Evolutionary conservation across 306 rosid genomes (phyloP).

Genomic region (Parietaria judaica): DNA sequence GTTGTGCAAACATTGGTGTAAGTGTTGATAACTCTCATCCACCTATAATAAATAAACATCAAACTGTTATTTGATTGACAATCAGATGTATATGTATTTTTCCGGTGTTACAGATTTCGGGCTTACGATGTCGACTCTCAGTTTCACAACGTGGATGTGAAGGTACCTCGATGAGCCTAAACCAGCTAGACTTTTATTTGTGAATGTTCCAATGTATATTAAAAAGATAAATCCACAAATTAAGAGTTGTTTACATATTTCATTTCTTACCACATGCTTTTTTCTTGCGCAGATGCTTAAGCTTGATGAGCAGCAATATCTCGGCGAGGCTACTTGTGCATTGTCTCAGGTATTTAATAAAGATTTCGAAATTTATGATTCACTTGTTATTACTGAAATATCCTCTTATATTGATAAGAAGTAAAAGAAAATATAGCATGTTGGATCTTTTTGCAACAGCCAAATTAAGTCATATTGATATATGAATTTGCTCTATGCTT

Average conservation of each 20-base stretch:
- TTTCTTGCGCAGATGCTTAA: conserved; percentile 68
- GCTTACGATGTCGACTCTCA: conserved; percentile 84
- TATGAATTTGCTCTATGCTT: not conserved
- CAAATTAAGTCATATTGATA: too few species aligned
- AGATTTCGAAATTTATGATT: too few species aligned
- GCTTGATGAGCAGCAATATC: conserved; percentile 94
- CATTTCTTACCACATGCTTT: conserved; percentile 12
- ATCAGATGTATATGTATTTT: conserved; percentile 22
- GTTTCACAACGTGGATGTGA: conserved; percentile 66
- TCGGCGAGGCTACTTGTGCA: conserved; percentile 86
- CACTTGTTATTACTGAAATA: not conserved
- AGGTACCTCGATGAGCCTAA: conserved; percentile 42
- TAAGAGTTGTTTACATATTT: too few species aligned
- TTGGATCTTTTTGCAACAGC: not conserved
- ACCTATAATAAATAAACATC: conserved; percentile 6
- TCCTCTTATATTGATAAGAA: not conserved
- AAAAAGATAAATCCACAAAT: too few species aligned
- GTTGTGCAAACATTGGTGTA: conserved; percentile 87
- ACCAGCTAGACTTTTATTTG: not conserved
- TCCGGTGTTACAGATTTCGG: conserved; percentile 58
- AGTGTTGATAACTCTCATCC: conserved; percentile 42
- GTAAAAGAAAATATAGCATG: too few species aligned
- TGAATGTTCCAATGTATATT: too few species aligned
- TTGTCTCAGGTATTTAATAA: conserved; percentile 66
- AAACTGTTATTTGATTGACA: conserved; percentile 24